These are phyloP conservation scores for Tetracladium setigerum DNA, from an alignment of 495 filamentous ascomycete genomes.

Conservation along the genomic window DNA sequence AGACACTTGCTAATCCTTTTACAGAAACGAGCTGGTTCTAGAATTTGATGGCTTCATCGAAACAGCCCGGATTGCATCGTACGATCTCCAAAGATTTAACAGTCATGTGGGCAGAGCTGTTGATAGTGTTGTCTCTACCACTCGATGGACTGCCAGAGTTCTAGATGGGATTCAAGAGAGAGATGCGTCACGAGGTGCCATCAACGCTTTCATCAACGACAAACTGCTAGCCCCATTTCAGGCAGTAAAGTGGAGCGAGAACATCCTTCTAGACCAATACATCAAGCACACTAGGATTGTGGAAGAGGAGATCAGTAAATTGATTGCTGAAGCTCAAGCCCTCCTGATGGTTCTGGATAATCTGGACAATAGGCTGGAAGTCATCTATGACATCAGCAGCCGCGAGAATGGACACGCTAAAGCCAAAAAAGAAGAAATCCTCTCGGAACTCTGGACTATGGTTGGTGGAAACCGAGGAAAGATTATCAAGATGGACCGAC, in stretches of 20 bases:
- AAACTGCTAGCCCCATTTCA: constrained; percentile 52
- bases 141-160: constrained; percentile 55
- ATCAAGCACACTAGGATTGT: constrained; percentile 54
- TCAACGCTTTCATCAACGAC: constrained; percentile 32
- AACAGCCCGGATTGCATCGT: constrained; percentile 43
- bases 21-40: constrained; percentile 52
- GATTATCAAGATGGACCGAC: constrained; percentile 46
- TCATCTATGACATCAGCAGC: constrained; percentile 56
- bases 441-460: constrained; percentile 60
- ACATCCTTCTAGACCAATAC: constrained; percentile 50
- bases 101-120: constrained; percentile 56
- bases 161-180: constrained; percentile 33
- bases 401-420: constrained; percentile 38
- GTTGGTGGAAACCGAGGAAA: constrained; percentile 54
- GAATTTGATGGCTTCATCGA: constrained; percentile 64
- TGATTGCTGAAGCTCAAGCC: constrained; percentile 59
- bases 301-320: constrained; percentile 52
- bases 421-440: constrained; percentile 48
- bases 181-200: constrained; percentile 28
- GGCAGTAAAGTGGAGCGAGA: constrained; percentile 42
- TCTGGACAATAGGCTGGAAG: constrained; percentile 53
- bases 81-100: constrained; percentile 59
- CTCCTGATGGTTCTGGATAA: constrained; percentile 48
- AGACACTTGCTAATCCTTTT: constrained; percentile 1
- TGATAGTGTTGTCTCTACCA: constrained; percentile 61